A percentile compares a stretch with the other conserved stretches of the same genome.
phyloP scores from a whole-genome alignment of 352 stramenopile genomes.

The Pythium folliculosum region DNA sequence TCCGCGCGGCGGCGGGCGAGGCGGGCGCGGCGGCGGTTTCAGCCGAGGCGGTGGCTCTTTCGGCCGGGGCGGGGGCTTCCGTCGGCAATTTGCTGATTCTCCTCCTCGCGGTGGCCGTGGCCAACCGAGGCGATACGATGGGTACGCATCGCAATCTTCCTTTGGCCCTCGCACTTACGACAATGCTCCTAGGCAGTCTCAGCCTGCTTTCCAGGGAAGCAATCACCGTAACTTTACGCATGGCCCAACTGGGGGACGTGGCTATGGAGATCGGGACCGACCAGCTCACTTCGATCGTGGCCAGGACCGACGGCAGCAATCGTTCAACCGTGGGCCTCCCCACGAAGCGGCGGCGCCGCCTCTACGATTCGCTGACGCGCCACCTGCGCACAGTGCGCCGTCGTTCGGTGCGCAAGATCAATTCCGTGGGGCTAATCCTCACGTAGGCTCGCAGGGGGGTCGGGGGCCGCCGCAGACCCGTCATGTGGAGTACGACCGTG shows the following conservation, averaged over 20 bases:
- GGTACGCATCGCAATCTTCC: conserved; percentile 17
- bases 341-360: conserved; percentile 7
- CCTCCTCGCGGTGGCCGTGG: conserved; percentile 19
- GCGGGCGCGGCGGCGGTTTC: conserved; percentile 16
- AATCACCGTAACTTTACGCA: conserved; percentile 1
- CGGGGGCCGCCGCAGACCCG: not conserved
- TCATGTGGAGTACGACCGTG: conserved; percentile 18
- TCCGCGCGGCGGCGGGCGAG: conserved; percentile 12
- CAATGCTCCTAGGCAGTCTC: conserved; percentile 22
- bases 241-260: conserved; percentile 3
- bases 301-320: conserved; percentile 9
- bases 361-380: conserved; percentile 16
- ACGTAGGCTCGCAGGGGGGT: conserved; percentile 9
- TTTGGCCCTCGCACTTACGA: conserved; percentile 16
- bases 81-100: conserved; percentile 10
- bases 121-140: conserved; percentile 13
- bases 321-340: not conserved
- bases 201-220: conserved; percentile 7
- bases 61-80: conserved; percentile 15
- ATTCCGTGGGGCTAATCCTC: conserved; percentile 7
- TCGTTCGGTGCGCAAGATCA: conserved; percentile 16
- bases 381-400: not conserved
- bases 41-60: conserved; percentile 21
- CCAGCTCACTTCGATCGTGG: conserved; percentile 19
- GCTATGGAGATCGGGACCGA: conserved; percentile 22